Base-by-base conservation (phyloP, 2,329 filamentous ascomycete species). In the Penicillium concentricum region DNA sequence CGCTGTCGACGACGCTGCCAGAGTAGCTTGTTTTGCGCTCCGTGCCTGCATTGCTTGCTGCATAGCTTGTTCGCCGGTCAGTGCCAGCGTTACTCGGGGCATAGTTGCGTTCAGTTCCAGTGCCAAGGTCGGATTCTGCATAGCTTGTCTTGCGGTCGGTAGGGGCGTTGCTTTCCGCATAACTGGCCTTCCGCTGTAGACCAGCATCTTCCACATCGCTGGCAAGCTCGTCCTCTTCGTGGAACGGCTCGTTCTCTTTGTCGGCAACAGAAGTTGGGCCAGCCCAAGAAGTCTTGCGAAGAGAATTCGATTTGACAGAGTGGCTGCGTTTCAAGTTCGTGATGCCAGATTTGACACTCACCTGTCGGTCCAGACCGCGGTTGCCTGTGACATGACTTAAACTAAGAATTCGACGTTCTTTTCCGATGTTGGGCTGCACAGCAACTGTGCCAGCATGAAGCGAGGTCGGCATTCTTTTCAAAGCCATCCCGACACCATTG, bases 341-440 rank as follows among this genome's bases (percentile, higher is more conserved):
- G 41, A 78, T 69, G 26, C 74, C 76, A 46, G 74, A 73, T 39
- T 69, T 71, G 51, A 67, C 69, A 42, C 68, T 71, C 34, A 69
- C 63, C 30, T 74, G 66, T 59, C 74, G 63, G 58, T 75, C 67
- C 44, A 63, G 51, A 54, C 73, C 68, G 28, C 76, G 80, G 68
- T 94, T 93, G 71, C 88, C 87, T 52, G 86, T 90, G 65, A 97
- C 95, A 75, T 97, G 91, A 71, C 89, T 95, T 35, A 97, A 84
- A 49, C 91, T 96, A 57, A 95, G 84, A 67, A 97, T 97, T 47
- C 94, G 87, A 39, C 93, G 84, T 70, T 86, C 82, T 75, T 82
- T 69, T 67, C 84, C 78, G 18, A 79, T 77, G 46, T 74, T 74
- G 3, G 77, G 72, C 41, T 77, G 73, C 20, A 66, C 62, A 2